phyloP scores from a whole-genome alignment of 805 yeast species.

The Geotrichum ghanense region DNA sequence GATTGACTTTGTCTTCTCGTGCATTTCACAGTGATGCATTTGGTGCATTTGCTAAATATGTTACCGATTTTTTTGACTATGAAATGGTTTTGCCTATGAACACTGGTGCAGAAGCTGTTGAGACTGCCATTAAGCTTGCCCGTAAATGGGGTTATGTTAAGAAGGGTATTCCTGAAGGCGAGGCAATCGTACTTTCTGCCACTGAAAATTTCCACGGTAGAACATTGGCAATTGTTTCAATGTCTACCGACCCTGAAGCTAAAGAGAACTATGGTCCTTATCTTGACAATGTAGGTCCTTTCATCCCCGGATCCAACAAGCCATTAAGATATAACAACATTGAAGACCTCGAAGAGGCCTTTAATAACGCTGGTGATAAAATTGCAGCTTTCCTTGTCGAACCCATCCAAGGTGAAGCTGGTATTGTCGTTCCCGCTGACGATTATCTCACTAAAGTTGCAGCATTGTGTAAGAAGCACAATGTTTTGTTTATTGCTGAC shows the following conservation, averaged over 20 bases:
- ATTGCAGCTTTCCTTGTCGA: constrained; percentile 87
- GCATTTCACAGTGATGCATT: constrained; percentile 87
- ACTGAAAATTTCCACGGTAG: constrained; percentile 93
- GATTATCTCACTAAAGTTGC: constrained; percentile 68
- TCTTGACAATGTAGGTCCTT: constrained; percentile 71
- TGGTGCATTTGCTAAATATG: constrained; percentile 75
- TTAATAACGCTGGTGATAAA: constrained; percentile 71
- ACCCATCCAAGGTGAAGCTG: constrained; percentile 98
- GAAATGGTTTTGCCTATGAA: constrained; percentile 96
- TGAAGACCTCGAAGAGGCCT: constrained; percentile 78
- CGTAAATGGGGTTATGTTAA: constrained; percentile 94
- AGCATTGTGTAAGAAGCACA: constrained; percentile 67
- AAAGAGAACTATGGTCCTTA: constrained; percentile 85
- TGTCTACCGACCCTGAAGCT: constrained; percentile 95
- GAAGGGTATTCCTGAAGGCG: constrained; percentile 71
- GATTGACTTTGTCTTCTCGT: constrained; percentile 76
- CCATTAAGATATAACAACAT: constrained; percentile 72
- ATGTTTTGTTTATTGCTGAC: constrained; percentile 84
- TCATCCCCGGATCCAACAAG: constrained; percentile 60
- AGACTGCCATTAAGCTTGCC: constrained; percentile 85
- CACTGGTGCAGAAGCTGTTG: constrained; percentile 98
- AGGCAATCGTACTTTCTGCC: constrained; percentile 83
- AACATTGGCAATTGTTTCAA: constrained; percentile 87
- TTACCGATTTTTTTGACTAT: constrained; percentile 80
- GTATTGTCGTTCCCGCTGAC: constrained; percentile 85